phyloP scores from a whole-genome alignment of 108 stramenopile species.

The Ochromonas danica region DNA sequence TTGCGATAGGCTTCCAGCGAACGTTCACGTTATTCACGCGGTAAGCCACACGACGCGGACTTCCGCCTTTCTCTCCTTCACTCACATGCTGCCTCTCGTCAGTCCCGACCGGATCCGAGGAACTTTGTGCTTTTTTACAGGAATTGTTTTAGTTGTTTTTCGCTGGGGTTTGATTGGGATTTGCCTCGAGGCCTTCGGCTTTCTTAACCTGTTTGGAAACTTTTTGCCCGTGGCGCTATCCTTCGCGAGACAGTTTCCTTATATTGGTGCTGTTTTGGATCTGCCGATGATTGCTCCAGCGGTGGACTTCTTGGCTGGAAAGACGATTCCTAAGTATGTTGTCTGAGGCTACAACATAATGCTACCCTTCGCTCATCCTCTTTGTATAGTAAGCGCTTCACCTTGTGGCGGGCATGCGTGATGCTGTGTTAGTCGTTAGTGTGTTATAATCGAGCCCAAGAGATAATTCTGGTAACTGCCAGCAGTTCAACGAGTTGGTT shows the following conservation, averaged over 20 bases:
- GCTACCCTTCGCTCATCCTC: too few relatives aligned
- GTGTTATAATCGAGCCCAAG: too few relatives aligned
- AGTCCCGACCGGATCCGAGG: slow-evolving; percentile 27
- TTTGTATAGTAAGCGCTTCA: too few relatives aligned
- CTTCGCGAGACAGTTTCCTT: slow-evolving; percentile 18
- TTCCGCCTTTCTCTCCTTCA: background rate
- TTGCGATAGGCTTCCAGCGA: slow-evolving; percentile 25
- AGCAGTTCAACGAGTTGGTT: too few relatives aligned
- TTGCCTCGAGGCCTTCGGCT: slow-evolving; percentile 6
- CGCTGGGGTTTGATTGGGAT: slow-evolving; percentile 25
- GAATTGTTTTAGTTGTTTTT: slow-evolving; percentile 1
- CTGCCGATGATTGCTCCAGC: background rate
- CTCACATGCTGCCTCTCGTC: background rate
- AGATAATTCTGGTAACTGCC: too few relatives aligned
- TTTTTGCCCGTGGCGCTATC: slow-evolving; percentile 1
- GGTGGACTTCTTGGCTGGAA: slow-evolving; percentile 31
- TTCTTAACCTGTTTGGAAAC: slow-evolving; percentile 32
- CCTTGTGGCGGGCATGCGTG: too few relatives aligned
- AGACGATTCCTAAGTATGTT: slow-evolving; percentile 6
- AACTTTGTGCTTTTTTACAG: slow-evolving; percentile 26
- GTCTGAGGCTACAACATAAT: too few relatives aligned
- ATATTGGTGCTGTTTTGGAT: background rate
- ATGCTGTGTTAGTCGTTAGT: too few relatives aligned
- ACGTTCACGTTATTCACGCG: slow-evolving; percentile 24
- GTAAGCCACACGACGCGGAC: background rate